Conservation (phyloP, 1,284 basidiomycete species). For the Rhizoctonia solani region DNA sequence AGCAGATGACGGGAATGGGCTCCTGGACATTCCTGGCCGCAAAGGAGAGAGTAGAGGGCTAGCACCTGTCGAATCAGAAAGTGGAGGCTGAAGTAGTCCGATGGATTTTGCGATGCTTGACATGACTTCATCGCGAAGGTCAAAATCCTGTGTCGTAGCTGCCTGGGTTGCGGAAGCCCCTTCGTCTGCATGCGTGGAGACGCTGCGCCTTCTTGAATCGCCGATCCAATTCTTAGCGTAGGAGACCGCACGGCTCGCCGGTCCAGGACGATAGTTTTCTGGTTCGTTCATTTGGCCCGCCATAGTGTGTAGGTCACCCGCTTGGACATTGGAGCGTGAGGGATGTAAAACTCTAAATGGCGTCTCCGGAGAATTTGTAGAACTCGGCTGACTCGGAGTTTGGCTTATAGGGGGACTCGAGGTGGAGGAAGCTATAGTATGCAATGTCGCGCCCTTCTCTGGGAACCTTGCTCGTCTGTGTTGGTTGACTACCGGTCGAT, state of each 20-base stretch:
- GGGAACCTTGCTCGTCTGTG: conserved; percentile 7
- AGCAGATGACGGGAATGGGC: conserved; percentile 17
- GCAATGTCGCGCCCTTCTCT: neutral
- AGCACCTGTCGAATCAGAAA: conserved; percentile 41
- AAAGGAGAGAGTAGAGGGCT: conserved; percentile 7
- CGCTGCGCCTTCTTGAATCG: conserved; percentile 31
- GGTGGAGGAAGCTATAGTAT: neutral
- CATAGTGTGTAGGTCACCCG: conserved; percentile 61
- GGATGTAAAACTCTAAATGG: conserved; percentile 39
- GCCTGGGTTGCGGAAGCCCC: conserved; percentile 22
- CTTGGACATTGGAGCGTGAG: conserved; percentile 61
- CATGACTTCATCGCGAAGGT: conserved; percentile 93
- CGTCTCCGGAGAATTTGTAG: conserved; percentile 3
- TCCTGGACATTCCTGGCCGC: neutral
- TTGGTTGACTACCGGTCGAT: neutral
- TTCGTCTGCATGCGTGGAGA: conserved; percentile 18
- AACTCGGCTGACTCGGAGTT: neutral
- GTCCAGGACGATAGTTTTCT: conserved; percentile 8
- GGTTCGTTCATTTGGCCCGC: conserved; percentile 40
- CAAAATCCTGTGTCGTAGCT: conserved; percentile 64
- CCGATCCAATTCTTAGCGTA: conserved; percentile 1
- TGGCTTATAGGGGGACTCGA: neutral
- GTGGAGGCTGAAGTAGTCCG: conserved; percentile 84
- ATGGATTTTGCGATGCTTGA: conserved; percentile 97
- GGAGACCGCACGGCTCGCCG: conserved; percentile 20